Evolutionary conservation across 306 rosid genomes (phyloP), one percentile per base, ranked within the genome.

Genomic region (Elaeagnus macrophylla): DNA sequence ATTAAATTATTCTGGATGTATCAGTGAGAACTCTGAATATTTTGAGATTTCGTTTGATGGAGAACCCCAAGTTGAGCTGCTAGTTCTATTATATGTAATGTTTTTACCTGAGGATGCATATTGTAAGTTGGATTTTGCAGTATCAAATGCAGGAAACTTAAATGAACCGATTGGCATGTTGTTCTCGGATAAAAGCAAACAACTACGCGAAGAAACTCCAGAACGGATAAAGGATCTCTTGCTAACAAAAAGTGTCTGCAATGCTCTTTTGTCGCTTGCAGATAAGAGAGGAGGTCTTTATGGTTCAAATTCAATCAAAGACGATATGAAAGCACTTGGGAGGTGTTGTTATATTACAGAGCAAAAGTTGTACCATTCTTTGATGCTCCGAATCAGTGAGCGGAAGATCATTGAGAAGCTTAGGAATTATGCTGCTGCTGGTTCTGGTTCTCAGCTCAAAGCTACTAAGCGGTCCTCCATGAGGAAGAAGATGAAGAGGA

Each of bases 31-130:
- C 77, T 53, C 70, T 0, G 97, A 90, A 71, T 90, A 86, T 71
- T 90, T 81, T 44, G 94, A 90, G 81, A 76, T 90, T 48, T 90
- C 91, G 46, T 72, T 64, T 16, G 75, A 71, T 51, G 94, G 97
- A 65, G 91, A 84, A 53, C 97, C 97, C 47, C 86, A 84, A 68
- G 67, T 54, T 57, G 97, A 90, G 71, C 77, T 86, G 43, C 75
- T 76, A 51, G 61, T 68, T 60, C 71, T 83, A 39, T 52, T 83
- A 46, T 68, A 78, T 80, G 69, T 80, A 58, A 74, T 86, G 70
- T 48, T 81, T 46, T 72, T 84, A 52, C 61, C 81, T 6, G 91
- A 79, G 53, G 72, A 80, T 67, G 70, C 71, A 37, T 84, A 83
- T 74, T 56, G 62, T 47, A 61, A 72, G 67, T 60, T 83, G 75